These are phyloP conservation scores for Salix caprea DNA, from an alignment of 345 rosid genomes.

Conservation along the genomic window DNA sequence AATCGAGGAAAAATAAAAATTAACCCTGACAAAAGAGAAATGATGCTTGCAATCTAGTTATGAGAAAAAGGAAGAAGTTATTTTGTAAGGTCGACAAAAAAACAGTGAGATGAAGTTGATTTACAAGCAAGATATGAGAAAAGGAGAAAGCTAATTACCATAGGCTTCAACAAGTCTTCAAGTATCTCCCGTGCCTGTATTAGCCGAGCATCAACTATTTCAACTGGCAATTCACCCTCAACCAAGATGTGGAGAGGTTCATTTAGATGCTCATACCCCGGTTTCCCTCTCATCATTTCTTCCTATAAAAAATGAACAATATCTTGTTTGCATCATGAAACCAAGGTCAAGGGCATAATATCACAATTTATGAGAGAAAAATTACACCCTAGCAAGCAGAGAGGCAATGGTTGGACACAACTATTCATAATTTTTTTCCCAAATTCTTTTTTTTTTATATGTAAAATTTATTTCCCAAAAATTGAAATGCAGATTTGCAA, in stretches of 20 bases:
- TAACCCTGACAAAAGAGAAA: not conserved
- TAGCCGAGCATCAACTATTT: constrained; percentile 80
- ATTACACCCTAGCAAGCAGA: not conserved
- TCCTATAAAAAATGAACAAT: constrained; percentile 45
- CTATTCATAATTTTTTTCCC: not conserved
- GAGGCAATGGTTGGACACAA: not conserved
- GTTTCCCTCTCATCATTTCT: constrained; percentile 93
- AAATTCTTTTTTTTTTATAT: too few relatives aligned
- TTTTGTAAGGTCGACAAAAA: not conserved
- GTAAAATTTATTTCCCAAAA: not conserved
- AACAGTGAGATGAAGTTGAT: not conserved
- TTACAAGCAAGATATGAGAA: not conserved
- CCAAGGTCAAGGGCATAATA: not conserved
- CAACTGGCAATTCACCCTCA: constrained; percentile 91
- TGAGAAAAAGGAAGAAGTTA: not conserved
- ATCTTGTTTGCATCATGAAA: not conserved
- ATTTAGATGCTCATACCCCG: constrained; percentile 91
- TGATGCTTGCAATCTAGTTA: not conserved
- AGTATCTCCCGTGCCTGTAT: constrained; percentile 95
- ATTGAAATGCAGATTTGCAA: not conserved
- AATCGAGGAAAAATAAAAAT: not conserved
- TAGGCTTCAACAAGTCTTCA: constrained; percentile 83
- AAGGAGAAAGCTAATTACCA: constrained; percentile 40
- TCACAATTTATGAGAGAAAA: not conserved
- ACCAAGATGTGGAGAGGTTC: constrained; percentile 93